Evolutionary conservation across 139 green algal species (phyloP).

Genomic region (Closterium sp.): DNA sequence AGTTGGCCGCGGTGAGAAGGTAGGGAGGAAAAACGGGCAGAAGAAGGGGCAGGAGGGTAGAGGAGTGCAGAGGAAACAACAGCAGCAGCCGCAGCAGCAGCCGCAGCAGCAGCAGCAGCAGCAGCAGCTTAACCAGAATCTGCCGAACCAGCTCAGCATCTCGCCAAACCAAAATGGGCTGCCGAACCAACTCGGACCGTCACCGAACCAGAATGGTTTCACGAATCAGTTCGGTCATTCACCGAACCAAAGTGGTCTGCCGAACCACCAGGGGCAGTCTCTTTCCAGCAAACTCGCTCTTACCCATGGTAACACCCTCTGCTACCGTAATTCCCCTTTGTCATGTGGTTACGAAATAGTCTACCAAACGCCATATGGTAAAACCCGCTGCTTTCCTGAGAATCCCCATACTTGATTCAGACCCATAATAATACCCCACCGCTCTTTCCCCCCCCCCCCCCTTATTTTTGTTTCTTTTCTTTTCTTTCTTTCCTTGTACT

Average conservation of each 20-base stretch:
- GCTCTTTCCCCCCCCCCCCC: too few species aligned
- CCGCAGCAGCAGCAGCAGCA: too few species aligned
- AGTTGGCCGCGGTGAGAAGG: neutral
- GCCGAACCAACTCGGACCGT: too few species aligned
- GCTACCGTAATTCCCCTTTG: too few species aligned
- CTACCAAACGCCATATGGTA: too few species aligned
- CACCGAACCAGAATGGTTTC: neutral
- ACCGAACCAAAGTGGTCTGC: neutral
- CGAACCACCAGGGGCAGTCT: neutral
- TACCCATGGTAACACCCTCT: neutral
- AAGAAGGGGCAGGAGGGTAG: neutral
- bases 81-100: neutral
- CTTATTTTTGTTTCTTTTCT: too few species aligned
- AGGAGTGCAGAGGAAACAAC: neutral
- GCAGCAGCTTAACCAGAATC: too few species aligned
- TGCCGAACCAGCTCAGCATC: too few species aligned
- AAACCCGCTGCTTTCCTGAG: neutral
- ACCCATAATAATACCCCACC: too few species aligned
- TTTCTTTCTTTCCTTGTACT: neutral
- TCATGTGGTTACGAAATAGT: too few species aligned
- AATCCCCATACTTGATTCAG: neutral
- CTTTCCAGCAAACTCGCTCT: neutral
- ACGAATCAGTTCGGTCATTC: neutral
- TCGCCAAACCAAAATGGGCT: too few species aligned
- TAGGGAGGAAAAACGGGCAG: neutral